A percentile compares a stretch with the other conserved stretches of the same genome.
Conservation (phyloP, 306 rosid species). For the Quillaja saponaria region DNA sequence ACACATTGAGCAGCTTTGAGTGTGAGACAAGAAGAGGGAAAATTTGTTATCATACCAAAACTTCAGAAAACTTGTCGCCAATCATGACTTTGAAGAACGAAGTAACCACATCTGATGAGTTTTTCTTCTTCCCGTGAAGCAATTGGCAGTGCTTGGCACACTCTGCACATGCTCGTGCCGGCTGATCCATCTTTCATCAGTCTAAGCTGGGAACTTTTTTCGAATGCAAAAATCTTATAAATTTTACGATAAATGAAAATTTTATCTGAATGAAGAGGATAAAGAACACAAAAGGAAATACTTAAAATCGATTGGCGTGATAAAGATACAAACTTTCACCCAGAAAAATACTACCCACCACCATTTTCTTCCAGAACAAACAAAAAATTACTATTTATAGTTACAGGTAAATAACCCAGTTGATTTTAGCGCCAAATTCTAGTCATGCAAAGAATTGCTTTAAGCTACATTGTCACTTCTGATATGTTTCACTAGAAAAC, state of each 20-base stretch:
- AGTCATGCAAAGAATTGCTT: too few relatives aligned
- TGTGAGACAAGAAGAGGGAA: neutral
- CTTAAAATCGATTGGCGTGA: neutral
- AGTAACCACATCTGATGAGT: slow-evolving; percentile 6
- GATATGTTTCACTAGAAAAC: too few relatives aligned
- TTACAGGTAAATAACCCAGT: too few relatives aligned
- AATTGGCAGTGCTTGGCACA: slow-evolving; percentile 44
- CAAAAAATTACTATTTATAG: too few relatives aligned
- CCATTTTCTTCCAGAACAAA: neutral
- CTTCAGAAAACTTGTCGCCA: slow-evolving; percentile 32
- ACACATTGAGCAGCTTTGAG: slow-evolving; percentile 1
- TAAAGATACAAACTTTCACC: neutral
- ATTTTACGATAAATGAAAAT: neutral
- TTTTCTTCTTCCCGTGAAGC: slow-evolving; percentile 41
- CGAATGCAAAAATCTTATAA: neutral
- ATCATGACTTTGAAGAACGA: slow-evolving; percentile 70
- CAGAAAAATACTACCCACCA: neutral
- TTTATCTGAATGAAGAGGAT: neutral
- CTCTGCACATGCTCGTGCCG: slow-evolving; percentile 33
- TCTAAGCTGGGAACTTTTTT: neutral
- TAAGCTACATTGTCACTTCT: too few relatives aligned
- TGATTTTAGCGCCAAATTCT: too few relatives aligned
- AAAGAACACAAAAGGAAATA: neutral
- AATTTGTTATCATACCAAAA: slow-evolving; percentile 44
- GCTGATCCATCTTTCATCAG: slow-evolving; percentile 36